Evolutionary conservation across 352 stramenopile species (phyloP).

Genomic region (Phytophthora chlamydospora): DNA sequence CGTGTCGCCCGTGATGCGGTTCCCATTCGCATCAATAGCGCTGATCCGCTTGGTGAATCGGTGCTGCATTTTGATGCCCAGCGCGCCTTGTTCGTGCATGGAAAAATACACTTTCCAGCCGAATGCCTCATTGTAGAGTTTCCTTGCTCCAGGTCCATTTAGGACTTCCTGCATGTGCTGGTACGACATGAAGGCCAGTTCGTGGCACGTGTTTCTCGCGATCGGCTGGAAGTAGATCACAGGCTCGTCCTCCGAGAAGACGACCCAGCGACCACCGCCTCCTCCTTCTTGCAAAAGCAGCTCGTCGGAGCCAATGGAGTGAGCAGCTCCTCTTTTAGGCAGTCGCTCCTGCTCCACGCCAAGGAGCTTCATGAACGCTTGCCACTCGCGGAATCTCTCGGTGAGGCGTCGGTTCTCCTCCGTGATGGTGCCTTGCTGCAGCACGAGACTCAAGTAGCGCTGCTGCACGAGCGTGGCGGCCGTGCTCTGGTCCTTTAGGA

Average conservation of each 20-base stretch:
- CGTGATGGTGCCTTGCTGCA: conserved; percentile 33
- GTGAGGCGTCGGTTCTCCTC: conserved; percentile 36
- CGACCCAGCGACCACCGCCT: conserved; percentile 22
- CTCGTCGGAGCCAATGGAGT: conserved; percentile 14
- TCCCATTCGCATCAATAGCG: conserved; percentile 22
- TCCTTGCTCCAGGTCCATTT: conserved; percentile 22
- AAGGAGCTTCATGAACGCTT: conserved; percentile 33
- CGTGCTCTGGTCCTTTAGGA: conserved; percentile 21
- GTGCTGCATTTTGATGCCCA: conserved; percentile 36
- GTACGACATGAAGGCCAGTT: conserved; percentile 31
- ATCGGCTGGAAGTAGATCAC: conserved; percentile 39
- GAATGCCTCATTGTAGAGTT: conserved; percentile 38
- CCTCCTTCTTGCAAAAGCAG: conserved; percentile 21
- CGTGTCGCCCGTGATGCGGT: conserved; percentile 38
- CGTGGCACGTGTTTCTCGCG: conserved; percentile 20
- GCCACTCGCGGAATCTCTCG: conserved; percentile 28
- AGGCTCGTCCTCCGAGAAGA: conserved; percentile 32
- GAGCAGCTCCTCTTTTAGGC: background rate
- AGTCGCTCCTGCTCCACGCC: conserved; percentile 29
- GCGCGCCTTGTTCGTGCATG: conserved; percentile 21
- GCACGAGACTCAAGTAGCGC: conserved; percentile 38
- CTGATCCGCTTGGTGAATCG: conserved; percentile 45
- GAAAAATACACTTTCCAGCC: conserved; percentile 42
- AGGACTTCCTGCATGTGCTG: conserved; percentile 33
- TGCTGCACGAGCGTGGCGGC: conserved; percentile 25